Evolutionary conservation across 129 eudicot species (phyloP).

Genomic region (Tagetes erecta): DNA sequence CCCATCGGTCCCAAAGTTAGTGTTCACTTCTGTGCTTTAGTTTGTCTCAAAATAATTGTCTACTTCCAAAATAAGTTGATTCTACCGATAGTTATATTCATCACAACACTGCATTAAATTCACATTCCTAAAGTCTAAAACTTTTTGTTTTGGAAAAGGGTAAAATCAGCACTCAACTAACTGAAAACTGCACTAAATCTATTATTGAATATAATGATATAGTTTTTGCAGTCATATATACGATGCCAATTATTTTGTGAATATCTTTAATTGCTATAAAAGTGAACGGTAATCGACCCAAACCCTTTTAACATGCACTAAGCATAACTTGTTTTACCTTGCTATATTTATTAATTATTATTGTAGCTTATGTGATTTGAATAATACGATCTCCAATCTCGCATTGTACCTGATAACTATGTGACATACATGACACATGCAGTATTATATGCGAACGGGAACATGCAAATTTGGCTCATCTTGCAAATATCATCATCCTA

Average conservation of each 20-base stretch:
- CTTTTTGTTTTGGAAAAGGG: background rate
- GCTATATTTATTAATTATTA: background rate
- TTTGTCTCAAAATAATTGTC: background rate
- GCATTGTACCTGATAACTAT: slow-evolving; percentile 16
- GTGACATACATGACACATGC: slow-evolving; percentile 23
- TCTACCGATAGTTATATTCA: background rate
- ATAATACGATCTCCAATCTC: background rate
- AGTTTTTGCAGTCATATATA: background rate
- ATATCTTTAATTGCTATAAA: background rate
- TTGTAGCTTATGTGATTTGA: background rate
- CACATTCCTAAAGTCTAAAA: background rate
- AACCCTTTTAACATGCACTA: background rate
- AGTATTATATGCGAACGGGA: slow-evolving; percentile 88
- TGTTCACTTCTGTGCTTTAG: background rate
- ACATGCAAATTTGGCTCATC: slow-evolving; percentile 82
- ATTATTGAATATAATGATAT: background rate
- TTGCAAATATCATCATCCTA: slow-evolving; percentile 92
- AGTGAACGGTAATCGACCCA: background rate
- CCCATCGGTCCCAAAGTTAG: background rate
- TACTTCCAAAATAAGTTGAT: background rate
- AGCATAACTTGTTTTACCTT: background rate
- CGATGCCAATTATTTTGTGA: background rate
- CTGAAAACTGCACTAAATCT: background rate
- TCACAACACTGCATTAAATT: background rate
- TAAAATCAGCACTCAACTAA: background rate